Evolutionary conservation across 225 moss, liverwort and hornwort genomes (phyloP), one percentile per base, ranked within the genome.

Genomic region (Asterella californica): DNA sequence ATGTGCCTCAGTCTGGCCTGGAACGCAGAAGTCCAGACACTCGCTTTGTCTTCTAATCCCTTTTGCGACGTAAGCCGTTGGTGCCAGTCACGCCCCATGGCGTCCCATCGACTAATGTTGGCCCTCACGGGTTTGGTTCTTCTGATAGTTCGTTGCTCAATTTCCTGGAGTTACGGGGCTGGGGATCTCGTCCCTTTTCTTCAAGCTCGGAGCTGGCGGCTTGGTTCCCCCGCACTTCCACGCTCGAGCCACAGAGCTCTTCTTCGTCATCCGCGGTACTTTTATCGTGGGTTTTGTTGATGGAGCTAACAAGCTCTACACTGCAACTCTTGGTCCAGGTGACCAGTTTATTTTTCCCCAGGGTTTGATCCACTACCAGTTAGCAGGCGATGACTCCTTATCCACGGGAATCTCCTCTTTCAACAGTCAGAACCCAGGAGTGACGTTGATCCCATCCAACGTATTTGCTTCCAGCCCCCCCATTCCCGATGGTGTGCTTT

Each of bases 301-400:
- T 83, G 88, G 86, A 63, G 72, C 24, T 73, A 53, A 71, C 60
- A 65, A 1, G 1, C 83, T 91, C 14, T 93, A 71, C 84, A 87
- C 57, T 12, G 70, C 83, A 66, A 63, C 77, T 0, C 86, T 93
- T 0, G 12, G 33, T 53, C 66, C 77, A 29, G 93, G 91, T 33
- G 93, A 93, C 78, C 88, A 85, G 5, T 90, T 94, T 76, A 22
- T 90, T 10, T 91, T 94, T 77, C 91, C 90, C 6, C 77, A 54
- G 6, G 91, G 83, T 11, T 80, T 90, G 22, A 74, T 91, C 25
- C 93, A 91, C 75, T 94, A 83, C 47, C 93, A 91, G 81, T 55
- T 88, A 65, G 73, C 68, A n/a, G n/a, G n/a, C 8, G 67, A 42
- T 7, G 42, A 42, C 42, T 42, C 42, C 4, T 42, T 42, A 42